Base-by-base conservation (phyloP, 345 rosid genomes). In the Erysimum cheiranthoides region DNA sequence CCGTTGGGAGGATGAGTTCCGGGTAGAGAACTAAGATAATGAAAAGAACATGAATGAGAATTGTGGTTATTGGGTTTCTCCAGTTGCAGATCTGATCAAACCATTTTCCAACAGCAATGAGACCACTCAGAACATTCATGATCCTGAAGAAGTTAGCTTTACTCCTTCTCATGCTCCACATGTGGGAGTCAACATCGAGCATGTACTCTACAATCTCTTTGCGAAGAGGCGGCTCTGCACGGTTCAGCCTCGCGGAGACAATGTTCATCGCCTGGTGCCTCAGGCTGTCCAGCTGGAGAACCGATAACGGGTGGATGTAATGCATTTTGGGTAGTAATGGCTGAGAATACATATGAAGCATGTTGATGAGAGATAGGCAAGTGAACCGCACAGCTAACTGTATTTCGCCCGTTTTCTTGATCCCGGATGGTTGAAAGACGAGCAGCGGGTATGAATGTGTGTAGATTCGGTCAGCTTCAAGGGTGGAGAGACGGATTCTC, bases 91-190 rank as follows among this genome's bases (percentile, higher is more conserved):
- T 89, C 54, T 94, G 93, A 78, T 92, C 95, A 73, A 92, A 92
- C 99, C 98, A 94, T 77, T 81, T 92, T 4, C 91, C 91, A 8
- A 89, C 88, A 51, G 91, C 89, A 62, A 95, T 87, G 68, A 95
- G 46, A 32, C 97, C 91, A 45, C 91, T 74, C 38, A 90, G 75
- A 53, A 95, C 93, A 2, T 84, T 54, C 82, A 78, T 78, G 78
- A 78, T 73, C 21, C 78, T 73, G 65, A 73, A 78, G 71, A 73
- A 78, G 75, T 95, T 95, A 3, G 99, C 99, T 78, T 95, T 95
- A 84, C 99, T 95, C 80, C 98, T 89, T 82, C 99, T 88, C 99
- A 92, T 95, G 79, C 92, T 95, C 98, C 99, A 95, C 98, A 95
- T 92, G 70, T 95, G 99, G 1, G 97, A 95, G 75, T 89, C 99